Evolutionary conservation across 2,329 filamentous ascomycete species (phyloP).

Genomic region (Raffaelea albimanens): DNA sequence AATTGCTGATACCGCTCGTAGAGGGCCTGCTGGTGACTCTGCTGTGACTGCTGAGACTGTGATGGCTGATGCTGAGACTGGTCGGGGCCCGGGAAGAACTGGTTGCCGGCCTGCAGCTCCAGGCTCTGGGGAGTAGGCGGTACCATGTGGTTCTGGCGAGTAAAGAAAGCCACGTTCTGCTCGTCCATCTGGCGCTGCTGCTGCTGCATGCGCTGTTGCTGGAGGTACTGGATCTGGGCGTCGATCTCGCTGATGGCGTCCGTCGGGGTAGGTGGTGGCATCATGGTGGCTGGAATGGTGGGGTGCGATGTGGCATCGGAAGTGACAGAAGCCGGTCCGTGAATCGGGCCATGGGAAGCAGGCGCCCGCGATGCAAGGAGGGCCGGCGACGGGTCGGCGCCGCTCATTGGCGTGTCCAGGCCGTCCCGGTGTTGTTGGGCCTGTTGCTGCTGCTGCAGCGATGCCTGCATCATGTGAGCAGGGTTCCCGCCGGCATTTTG

Average conservation of each 20-base stretch:
- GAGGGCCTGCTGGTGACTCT: constrained; percentile 40
- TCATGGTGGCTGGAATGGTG: constrained; percentile 17
- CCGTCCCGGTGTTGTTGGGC: constrained; percentile 23
- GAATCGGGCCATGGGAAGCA: constrained; percentile 15
- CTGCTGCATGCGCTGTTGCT: constrained; percentile 53
- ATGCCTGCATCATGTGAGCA: constrained; percentile 8
- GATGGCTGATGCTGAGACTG: constrained; percentile 31
- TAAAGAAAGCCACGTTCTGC: constrained; percentile 45
- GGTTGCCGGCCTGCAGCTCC: constrained; percentile 57
- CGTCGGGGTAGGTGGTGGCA: constrained; percentile 34
- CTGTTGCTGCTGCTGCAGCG: constrained; percentile 11
- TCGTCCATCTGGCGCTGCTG: constrained; percentile 50
- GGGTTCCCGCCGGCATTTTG: constrained; percentile 24
- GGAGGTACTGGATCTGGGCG: constrained; percentile 56
- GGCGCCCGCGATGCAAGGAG: constrained; percentile 21
- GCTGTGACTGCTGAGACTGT: constrained; percentile 37
- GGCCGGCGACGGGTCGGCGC: constrained; percentile 27
- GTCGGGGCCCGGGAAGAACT: constrained; percentile 51
- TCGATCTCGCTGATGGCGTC: constrained; percentile 52
- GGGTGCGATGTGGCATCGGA: constrained; percentile 30
- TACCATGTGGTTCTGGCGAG: constrained; percentile 49
- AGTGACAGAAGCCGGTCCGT: constrained; percentile 23
- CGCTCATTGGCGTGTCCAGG: constrained; percentile 41
- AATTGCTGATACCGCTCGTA: constrained; percentile 58
- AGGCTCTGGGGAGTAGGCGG: constrained; percentile 76